phyloP scores from a whole-genome alignment of 2,329 filamentous ascomycete genomes.

The Xylariaceae sp. region DNA sequence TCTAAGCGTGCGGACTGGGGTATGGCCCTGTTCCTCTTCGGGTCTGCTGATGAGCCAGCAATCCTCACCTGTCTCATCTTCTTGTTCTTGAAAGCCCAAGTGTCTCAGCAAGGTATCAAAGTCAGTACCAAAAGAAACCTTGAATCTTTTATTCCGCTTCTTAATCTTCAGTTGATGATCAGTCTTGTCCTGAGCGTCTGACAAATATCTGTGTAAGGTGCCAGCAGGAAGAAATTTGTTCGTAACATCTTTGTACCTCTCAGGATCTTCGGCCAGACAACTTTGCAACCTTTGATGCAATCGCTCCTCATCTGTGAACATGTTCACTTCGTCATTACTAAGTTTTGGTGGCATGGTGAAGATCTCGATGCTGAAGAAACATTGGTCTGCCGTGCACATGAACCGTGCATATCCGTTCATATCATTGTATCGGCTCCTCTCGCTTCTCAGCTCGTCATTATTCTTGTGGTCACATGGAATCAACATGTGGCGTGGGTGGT shows the following conservation, averaged over 20 bases:
- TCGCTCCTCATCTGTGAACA: conserved; percentile 41
- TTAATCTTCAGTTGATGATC: conserved; percentile 41
- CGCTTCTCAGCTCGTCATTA: conserved; percentile 4
- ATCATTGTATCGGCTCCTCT: conserved; percentile 8
- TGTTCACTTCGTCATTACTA: conserved; percentile 34
- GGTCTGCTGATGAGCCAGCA: conserved; percentile 30
- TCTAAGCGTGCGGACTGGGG: conserved; percentile 29
- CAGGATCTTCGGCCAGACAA: conserved; percentile 41
- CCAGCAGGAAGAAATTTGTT: conserved; percentile 38
- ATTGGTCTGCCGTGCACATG: conserved; percentile 21
- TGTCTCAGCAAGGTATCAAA: conserved; percentile 45
- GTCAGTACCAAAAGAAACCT: conserved; percentile 47
- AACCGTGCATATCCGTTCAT: conserved; percentile 15
- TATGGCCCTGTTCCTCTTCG: conserved; percentile 34
- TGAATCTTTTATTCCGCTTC: conserved; percentile 53
- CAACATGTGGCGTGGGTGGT: conserved; percentile 26
- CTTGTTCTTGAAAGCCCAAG: conserved; percentile 44
- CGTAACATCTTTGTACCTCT: conserved; percentile 40
- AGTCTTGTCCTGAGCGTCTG: conserved; percentile 41
- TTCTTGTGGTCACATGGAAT: conserved; percentile 12
- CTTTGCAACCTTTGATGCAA: conserved; percentile 35
- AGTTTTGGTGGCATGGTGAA: conserved; percentile 42
- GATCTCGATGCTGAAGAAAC: conserved; percentile 42
- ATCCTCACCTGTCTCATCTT: conserved; percentile 34
- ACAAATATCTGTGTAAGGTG: conserved; percentile 48